phyloP scores from a whole-genome alignment of 2,329 filamentous ascomycete genomes.

The Aureobasidium sp. region DNA sequence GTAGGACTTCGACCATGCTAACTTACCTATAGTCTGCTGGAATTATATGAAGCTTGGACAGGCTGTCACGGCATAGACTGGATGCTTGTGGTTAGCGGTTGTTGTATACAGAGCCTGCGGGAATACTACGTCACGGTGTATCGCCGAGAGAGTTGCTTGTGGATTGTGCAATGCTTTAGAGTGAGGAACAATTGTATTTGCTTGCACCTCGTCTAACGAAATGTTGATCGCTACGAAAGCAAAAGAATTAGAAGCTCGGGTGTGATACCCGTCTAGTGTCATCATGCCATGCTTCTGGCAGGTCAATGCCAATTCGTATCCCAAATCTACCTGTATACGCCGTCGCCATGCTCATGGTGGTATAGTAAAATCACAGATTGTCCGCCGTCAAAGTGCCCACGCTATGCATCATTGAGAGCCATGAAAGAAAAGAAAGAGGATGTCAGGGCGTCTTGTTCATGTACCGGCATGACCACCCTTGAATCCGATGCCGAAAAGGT shows the following conservation, averaged over 20 bases:
- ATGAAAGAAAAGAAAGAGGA: conserved; percentile 6
- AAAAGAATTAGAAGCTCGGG: conserved; percentile 2
- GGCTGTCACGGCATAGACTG: neutral
- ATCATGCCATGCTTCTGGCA: conserved; percentile 10
- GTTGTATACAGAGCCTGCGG: neutral
- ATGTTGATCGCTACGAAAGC: neutral
- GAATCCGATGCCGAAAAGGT: neutral
- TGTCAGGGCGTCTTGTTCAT: conserved; percentile 4
- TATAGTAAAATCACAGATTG: conserved; percentile 11
- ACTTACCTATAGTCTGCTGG: neutral
- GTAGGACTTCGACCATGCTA: neutral
- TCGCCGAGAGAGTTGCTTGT: neutral
- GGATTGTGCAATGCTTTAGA: neutral
- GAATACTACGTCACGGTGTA: neutral
- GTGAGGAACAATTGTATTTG: neutral
- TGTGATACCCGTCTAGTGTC: conserved; percentile 13
- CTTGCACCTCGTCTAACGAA: neutral
- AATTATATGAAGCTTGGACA: conserved; percentile 8
- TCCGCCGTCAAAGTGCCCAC: conserved; percentile 10
- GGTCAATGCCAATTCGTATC: conserved; percentile 8
- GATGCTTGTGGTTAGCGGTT: no score
- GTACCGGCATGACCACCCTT: conserved; percentile 6
- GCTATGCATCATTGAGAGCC: conserved; percentile 13
- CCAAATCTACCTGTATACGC: conserved; percentile 8
- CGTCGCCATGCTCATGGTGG: conserved; percentile 14